A percentile compares a stretch with the other conserved stretches of the same genome.
phyloP scores from a whole-genome alignment of 805 yeast genomes.

The Yamadazyma sp. region DNA sequence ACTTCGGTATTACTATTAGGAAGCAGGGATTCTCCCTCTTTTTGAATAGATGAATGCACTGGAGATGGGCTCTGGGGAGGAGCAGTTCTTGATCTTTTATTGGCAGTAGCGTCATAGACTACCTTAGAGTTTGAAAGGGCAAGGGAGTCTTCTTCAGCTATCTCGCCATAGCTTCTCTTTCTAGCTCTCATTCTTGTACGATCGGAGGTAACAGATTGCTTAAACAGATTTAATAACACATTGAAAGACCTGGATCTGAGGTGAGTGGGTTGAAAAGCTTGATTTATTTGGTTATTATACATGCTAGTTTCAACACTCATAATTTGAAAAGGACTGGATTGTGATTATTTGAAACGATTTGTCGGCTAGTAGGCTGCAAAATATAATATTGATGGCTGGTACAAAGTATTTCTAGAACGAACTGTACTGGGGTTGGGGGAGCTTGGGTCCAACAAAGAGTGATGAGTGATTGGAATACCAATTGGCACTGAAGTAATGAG shows the following conservation, averaged over 20 bases:
- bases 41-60: neutral
- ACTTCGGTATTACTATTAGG: neutral
- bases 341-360: conserved; percentile 1
- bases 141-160: conserved; percentile 14
- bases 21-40: neutral
- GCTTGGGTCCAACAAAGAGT: neutral
- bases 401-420: neutral
- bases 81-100: conserved; percentile 45
- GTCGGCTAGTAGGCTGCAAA: conserved; percentile 4
- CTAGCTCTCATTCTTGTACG: conserved; percentile 15
- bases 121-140: neutral
- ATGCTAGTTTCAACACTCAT: conserved; percentile 36
- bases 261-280: conserved; percentile 30
- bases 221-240: conserved; percentile 31
- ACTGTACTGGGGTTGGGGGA: neutral
- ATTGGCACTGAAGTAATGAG: neutral
- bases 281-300: conserved; percentile 31
- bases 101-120: conserved; percentile 7
- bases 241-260: conserved; percentile 35
- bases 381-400: conserved; percentile 5
- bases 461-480: neutral
- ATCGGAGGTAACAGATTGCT: conserved; percentile 18
- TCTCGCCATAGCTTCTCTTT: conserved; percentile 32
- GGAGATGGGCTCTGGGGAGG: conserved; percentile 39
- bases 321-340: conserved; percentile 4